These are phyloP conservation scores for Talaromyces ruber DNA, from an alignment of 495 filamentous ascomycete species.

Conservation along the genomic window DNA sequence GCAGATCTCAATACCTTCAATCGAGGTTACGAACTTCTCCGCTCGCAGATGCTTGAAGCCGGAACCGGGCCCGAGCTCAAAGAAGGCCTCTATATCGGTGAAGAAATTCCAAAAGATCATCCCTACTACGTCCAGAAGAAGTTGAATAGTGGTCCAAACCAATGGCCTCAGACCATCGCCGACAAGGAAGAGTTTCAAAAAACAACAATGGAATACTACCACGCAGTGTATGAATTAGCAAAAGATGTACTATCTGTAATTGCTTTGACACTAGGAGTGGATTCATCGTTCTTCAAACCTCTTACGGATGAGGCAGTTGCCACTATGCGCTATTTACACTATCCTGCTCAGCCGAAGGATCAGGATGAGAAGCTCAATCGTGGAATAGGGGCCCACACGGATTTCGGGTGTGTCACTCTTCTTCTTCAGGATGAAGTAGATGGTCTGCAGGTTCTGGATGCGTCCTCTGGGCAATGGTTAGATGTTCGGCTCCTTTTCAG, in stretches of 20 bases:
- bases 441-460: conserved; percentile 45
- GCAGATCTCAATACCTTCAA: conserved; percentile 27
- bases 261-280: conserved; percentile 26
- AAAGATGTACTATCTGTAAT: conserved; percentile 21
- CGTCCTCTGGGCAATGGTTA: conserved; percentile 28
- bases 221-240: conserved; percentile 23
- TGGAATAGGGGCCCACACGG: conserved; percentile 40
- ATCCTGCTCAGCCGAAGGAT: conserved; percentile 36
- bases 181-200: conserved; percentile 31
- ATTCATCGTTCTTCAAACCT: conserved; percentile 21
- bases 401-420: conserved; percentile 36
- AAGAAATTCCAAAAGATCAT: conserved; percentile 33
- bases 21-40: conserved; percentile 42
- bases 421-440: conserved; percentile 40
- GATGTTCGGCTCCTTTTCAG: conserved; percentile 32
- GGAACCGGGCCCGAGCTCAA: conserved; percentile 40
- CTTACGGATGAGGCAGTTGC: conserved; percentile 27
- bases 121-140: conserved; percentile 26
- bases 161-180: conserved; percentile 37
- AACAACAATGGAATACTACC: conserved; percentile 41
- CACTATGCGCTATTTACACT: conserved; percentile 33
- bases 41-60: conserved; percentile 39
- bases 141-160: conserved; percentile 37
- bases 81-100: conserved; percentile 42
- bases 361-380: conserved; percentile 25